Evolutionary conservation across 345 rosid genomes (phyloP), one percentile per base, ranked within the genome.

Genomic region (Lepidium sativum): DNA sequence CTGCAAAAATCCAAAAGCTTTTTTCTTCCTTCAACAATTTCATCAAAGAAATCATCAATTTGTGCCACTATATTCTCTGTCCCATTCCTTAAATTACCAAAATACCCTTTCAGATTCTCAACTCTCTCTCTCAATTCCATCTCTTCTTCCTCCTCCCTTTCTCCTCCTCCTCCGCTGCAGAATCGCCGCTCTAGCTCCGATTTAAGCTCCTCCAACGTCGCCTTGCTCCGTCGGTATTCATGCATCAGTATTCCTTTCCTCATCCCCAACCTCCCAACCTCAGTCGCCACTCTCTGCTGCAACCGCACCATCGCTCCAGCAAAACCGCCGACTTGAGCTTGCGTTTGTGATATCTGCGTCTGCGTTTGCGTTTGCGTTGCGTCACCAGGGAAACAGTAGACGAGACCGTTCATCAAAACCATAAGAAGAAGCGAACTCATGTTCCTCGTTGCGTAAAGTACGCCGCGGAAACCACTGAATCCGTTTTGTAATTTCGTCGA

Each of bases 41-140:
- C 96, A 76, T 92, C 92, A 68, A 86, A 81, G 80, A 92, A 82
- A 80, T 87, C 95, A 81, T 92, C 98, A 69, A 92, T 77, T 64
- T 89, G 89, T 23, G 80, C 81, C 71, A 80, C 77, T 18, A 84
- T 75, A 44, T 75, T 71, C 71, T 91, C 95, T 69, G 80, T 82
- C 70, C 96, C 92, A 75, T 75, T 65, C 63, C 84, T 78, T 79
- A 88, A 67, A 71, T 80, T 38, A 66, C 90, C 84, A 66, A 91
- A 83, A 41, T 84, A 81, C 31, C 73, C 76, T 77, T 78, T 82
- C 55, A 91, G 49, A 31, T 69, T 68, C 55, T 81, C 87, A 52
- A 81, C 82, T 65, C 68, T 83, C 56, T 83, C 89, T 42, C 76
- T 78, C 53, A 56, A 67, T 21, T 72, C 42, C 71, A 68, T 77